These are phyloP conservation scores for Linum trigynum DNA, from an alignment of 345 rosid species.

Conservation along the genomic window DNA sequence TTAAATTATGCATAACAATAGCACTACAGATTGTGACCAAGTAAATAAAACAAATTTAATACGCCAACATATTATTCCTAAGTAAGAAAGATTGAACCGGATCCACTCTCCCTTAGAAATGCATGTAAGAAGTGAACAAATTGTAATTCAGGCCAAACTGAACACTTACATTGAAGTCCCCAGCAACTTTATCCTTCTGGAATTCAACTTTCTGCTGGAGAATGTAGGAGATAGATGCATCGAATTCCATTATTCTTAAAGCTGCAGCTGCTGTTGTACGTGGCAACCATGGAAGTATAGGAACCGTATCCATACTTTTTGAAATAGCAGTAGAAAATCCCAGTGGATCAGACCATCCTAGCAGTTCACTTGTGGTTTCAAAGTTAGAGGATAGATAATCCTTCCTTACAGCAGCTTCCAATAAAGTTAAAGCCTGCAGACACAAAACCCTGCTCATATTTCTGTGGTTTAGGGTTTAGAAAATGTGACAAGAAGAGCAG, in stretches of 20 bases:
- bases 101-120: too few relatives aligned
- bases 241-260: constrained; percentile 59
- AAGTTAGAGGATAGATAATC: constrained; percentile 53
- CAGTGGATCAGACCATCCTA: constrained; percentile 22
- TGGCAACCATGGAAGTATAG: constrained; percentile 71
- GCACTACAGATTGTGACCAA: too few relatives aligned
- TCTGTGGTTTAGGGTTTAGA: too few relatives aligned
- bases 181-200: constrained; percentile 36
- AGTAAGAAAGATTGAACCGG: too few relatives aligned
- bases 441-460: not conserved
- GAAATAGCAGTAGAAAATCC: constrained; percentile 14
- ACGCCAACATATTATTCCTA: too few relatives aligned
- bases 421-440: constrained; percentile 46
- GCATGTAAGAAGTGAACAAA: not conserved
- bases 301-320: constrained; percentile 18
- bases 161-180: constrained; percentile 41
- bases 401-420: constrained; percentile 53
- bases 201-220: constrained; percentile 38
- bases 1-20: too few relatives aligned
- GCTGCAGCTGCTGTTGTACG: constrained; percentile 66
- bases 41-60: too few relatives aligned
- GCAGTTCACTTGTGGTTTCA: constrained; percentile 59
- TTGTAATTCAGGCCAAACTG: not conserved
- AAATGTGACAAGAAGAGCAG: not conserved
- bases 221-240: constrained; percentile 41